Percentiles rank a stretch among this genome's conserved stretches.
Conservation (phyloP, 2,329 filamentous ascomycete species). For the Teratosphaeria viscida region DNA sequence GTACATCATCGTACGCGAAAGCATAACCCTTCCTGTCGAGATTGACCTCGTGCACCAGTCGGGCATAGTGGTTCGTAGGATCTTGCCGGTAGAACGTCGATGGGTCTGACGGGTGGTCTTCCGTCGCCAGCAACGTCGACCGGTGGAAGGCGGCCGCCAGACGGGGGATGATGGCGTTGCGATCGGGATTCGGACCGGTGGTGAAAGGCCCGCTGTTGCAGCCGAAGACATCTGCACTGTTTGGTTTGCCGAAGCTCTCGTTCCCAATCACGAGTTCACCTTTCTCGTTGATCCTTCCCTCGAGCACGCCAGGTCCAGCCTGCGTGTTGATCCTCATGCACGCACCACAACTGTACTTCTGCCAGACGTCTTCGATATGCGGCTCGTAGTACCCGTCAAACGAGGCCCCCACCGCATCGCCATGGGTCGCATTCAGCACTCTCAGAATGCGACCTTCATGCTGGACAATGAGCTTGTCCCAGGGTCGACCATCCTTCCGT, state of each 20-base stretch:
- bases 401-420: slow-evolving; percentile 36
- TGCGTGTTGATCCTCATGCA: slow-evolving; percentile 53
- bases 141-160: slow-evolving; percentile 68
- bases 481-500: slow-evolving; percentile 46
- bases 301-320: slow-evolving; percentile 44
- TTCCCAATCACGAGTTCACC: slow-evolving; percentile 36
- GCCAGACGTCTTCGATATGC: slow-evolving; percentile 45
- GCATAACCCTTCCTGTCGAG: slow-evolving; percentile 53
- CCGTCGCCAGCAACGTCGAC: slow-evolving; percentile 50
- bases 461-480: slow-evolving; percentile 50
- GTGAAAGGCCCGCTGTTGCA: slow-evolving; percentile 57
- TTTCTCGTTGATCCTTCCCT: slow-evolving; percentile 36
- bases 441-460: slow-evolving; percentile 29
- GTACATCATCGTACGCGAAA: slow-evolving; percentile 53
- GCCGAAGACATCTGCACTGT: slow-evolving; percentile 54
- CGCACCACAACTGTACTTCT: slow-evolving; percentile 37
- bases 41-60: slow-evolving; percentile 51
- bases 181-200: slow-evolving; percentile 30
- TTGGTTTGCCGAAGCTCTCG: slow-evolving; percentile 47
- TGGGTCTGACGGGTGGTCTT: slow-evolving; percentile 28
- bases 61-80: slow-evolving; percentile 47
- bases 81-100: slow-evolving; percentile 24
- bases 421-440: slow-evolving; percentile 37
- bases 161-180: slow-evolving; percentile 59
- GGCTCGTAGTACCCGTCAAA: slow-evolving; percentile 45